phyloP scores from a whole-genome alignment of 1,284 basidiomycete genomes.

The Mycena citricolor region DNA sequence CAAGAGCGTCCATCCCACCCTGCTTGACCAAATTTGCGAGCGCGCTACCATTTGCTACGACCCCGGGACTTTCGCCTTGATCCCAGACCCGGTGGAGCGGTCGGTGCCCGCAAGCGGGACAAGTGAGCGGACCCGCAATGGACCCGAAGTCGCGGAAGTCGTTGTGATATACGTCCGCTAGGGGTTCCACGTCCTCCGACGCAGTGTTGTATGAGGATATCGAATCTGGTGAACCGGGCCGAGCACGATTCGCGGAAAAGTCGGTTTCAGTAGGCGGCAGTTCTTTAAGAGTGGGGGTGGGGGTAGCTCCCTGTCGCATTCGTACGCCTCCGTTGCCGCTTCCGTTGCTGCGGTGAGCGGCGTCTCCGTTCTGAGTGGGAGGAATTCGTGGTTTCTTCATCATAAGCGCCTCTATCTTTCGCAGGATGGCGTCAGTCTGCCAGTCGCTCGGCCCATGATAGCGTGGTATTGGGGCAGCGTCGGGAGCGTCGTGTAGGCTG shows the following conservation, averaged over 20 bases:
- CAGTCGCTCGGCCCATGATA: constrained; percentile 17
- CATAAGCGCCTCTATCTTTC: constrained; percentile 17
- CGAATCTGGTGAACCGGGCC: constrained; percentile 9
- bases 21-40: constrained; percentile 61
- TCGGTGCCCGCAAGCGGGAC: constrained; percentile 16
- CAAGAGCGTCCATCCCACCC: constrained; percentile 65
- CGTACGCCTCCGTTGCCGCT: background rate
- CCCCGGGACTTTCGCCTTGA: constrained; percentile 20
- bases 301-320: background rate
- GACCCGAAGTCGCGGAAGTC: background rate
- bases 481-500: constrained; percentile 16
- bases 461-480: constrained; percentile 9
- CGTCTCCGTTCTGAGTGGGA: background rate
- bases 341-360: background rate
- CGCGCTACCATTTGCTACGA: constrained; percentile 51
- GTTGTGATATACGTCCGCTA: background rate
- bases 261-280: constrained; percentile 1
- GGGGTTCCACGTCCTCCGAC: constrained; percentile 1
- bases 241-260: constrained; percentile 2
- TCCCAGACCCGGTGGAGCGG: background rate
- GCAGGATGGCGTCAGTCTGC: constrained; percentile 21
- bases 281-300: background rate
- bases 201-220: constrained; percentile 14
- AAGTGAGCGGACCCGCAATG: background rate
- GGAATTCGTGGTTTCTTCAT: no score